Evolutionary conservation across 1,284 basidiomycete species (phyloP).

Genomic region (Leccinum holopus): DNA sequence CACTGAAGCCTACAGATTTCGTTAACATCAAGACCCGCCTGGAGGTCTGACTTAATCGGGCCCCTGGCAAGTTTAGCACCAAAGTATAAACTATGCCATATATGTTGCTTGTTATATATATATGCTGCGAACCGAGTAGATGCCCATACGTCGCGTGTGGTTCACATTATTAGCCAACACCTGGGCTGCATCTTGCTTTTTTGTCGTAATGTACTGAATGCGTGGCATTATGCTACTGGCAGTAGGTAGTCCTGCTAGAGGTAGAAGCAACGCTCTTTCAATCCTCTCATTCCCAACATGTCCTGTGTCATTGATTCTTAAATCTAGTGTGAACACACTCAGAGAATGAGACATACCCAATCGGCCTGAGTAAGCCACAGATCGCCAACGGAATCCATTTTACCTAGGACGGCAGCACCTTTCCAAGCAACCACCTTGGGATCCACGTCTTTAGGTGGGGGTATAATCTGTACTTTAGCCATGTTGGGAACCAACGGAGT

Average conservation of each 20-base stretch:
- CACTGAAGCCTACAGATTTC: constrained; percentile 48
- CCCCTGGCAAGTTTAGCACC: neutral
- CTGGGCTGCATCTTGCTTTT: constrained; percentile 1
- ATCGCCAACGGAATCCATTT: constrained; percentile 87
- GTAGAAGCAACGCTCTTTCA: constrained; percentile 80
- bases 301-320: constrained; percentile 47
- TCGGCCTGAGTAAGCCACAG: constrained; percentile 87
- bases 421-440: constrained; percentile 92
- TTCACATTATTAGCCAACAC: neutral
- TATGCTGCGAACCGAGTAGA: constrained; percentile 9
- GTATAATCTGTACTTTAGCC: constrained; percentile 86
- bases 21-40: constrained; percentile 49
- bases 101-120: constrained; percentile 21
- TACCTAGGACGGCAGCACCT: constrained; percentile 90
- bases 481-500: constrained; percentile 78
- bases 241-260: constrained; percentile 38
- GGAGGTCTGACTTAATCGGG: constrained; percentile 41
- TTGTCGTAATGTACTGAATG: constrained; percentile 15
- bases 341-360: constrained; percentile 61
- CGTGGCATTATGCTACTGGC: neutral
- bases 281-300: constrained; percentile 70
- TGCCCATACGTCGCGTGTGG: constrained; percentile 2
- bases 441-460: constrained; percentile 91
- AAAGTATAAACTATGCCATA: constrained; percentile 26
- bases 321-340: neutral